phyloP scores from a whole-genome alignment of 495 filamentous ascomycete genomes.

The Pseudotulostoma volvatum region DNA sequence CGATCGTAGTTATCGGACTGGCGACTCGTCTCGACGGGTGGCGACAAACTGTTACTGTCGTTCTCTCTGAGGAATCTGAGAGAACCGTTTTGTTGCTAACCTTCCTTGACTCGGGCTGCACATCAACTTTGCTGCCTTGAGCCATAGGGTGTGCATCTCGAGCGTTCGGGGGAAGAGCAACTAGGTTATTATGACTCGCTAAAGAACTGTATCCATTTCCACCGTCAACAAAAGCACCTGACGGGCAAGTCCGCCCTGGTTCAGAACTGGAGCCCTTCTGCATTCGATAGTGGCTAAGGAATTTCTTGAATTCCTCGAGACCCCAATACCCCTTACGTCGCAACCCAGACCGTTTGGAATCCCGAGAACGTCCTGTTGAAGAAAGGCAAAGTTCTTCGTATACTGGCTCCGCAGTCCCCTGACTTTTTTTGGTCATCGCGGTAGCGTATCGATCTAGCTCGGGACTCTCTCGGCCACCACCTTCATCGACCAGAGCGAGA shows the following conservation, averaged over 20 bases:
- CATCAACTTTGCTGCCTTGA: neutral
- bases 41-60: conserved; percentile 16
- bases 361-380: neutral
- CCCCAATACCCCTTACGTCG: neutral
- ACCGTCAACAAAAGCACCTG: too few species aligned
- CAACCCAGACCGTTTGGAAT: neutral
- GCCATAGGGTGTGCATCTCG: neutral
- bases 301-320: neutral
- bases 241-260: too few species aligned
- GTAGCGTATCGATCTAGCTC: neutral
- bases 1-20: conserved; percentile 6
- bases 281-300: neutral
- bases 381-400: neutral
- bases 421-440: neutral
- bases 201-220: too few species aligned
- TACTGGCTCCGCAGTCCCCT: neutral
- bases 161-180: too few species aligned
- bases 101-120: neutral
- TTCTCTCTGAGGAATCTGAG: conserved; percentile 18
- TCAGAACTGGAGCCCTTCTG: too few species aligned
- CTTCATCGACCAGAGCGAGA: too few species aligned
- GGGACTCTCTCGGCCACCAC: neutral
- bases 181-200: too few species aligned
- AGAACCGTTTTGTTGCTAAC: neutral
- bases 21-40: conserved; percentile 13